phyloP scores from a whole-genome alignment of 2,329 filamentous ascomycete genomes.

The Cryphonectria parasitica region DNA sequence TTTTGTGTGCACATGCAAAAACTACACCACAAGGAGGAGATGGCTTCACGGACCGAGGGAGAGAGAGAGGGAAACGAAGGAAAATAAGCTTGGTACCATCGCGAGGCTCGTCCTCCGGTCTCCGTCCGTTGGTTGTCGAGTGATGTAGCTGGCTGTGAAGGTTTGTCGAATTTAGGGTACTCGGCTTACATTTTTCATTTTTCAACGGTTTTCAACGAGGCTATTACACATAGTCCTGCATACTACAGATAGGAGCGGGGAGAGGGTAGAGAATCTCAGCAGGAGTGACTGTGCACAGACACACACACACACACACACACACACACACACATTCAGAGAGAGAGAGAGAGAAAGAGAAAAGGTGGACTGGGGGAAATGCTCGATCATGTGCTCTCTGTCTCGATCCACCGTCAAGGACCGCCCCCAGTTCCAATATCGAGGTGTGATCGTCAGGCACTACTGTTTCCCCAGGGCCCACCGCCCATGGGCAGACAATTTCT shows the following conservation, averaged over 20 bases:
- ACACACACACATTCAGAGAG: neutral
- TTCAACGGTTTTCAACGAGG: neutral
- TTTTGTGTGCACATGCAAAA: neutral
- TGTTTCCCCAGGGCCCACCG: neutral
- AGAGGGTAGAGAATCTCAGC: no score
- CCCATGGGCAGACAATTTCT: neutral
- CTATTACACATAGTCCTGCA: neutral
- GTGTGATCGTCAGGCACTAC: neutral
- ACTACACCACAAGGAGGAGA: neutral
- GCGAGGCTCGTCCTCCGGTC: conserved; percentile 2
- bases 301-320: no score
- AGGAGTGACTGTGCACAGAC: no score
- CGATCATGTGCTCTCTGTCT: no score
- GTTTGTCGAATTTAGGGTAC: neutral
- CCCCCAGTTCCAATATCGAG: neutral
- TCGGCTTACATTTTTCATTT: neutral
- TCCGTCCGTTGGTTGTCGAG: neutral
- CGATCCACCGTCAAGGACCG: neutral
- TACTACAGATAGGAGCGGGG: neutral
- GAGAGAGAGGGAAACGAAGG: no score
- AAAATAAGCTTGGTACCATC: neutral
- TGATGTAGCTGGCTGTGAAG: neutral
- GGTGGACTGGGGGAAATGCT: neutral
- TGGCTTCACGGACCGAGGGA: neutral
- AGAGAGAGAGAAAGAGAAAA: neutral